phyloP scores from a whole-genome alignment of 345 rosid genomes.

The Aquilaria malaccensis region DNA sequence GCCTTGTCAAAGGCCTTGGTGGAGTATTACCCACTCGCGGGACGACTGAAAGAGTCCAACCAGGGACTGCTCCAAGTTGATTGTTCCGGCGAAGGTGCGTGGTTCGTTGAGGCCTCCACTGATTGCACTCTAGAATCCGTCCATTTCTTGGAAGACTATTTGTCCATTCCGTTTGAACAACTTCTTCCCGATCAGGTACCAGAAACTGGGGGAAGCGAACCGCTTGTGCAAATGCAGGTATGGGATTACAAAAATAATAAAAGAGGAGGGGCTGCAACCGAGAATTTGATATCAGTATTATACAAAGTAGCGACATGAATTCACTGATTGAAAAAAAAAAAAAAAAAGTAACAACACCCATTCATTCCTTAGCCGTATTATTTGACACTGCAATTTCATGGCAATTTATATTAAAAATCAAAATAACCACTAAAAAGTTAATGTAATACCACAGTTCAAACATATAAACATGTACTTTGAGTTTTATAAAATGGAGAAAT shows the following conservation, averaged over 20 bases:
- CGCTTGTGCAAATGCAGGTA: constrained; percentile 70
- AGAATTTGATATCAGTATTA: too few relatives aligned
- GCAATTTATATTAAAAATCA: too few relatives aligned
- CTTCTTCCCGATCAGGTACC: constrained; percentile 41
- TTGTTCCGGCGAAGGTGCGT: constrained; percentile 35
- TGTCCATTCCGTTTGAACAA: constrained; percentile 18
- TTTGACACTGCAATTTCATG: too few relatives aligned
- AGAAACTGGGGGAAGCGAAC: constrained; percentile 28
- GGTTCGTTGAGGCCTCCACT: constrained; percentile 44
- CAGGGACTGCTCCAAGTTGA: constrained; percentile 33
- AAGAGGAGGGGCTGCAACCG: too few relatives aligned
- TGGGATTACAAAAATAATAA: not conserved
- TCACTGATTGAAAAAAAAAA: not conserved
- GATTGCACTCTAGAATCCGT: constrained; percentile 25
- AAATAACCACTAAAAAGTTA: too few relatives aligned
- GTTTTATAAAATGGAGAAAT: too few relatives aligned
- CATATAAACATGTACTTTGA: too few relatives aligned
- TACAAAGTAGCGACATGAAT: too few relatives aligned
- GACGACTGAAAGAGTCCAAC: constrained; percentile 29
- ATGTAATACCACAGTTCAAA: too few relatives aligned
- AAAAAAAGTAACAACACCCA: not conserved
- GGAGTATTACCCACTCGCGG: constrained; percentile 53
- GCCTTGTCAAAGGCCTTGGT: constrained; percentile 53
- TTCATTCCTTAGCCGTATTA: too few relatives aligned
- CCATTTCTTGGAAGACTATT: constrained; percentile 28